A percentile compares a stretch with the other conserved stretches of the same genome.
phyloP scores from a whole-genome alignment of 345 rosid species.

The Camelina sativa region DNA sequence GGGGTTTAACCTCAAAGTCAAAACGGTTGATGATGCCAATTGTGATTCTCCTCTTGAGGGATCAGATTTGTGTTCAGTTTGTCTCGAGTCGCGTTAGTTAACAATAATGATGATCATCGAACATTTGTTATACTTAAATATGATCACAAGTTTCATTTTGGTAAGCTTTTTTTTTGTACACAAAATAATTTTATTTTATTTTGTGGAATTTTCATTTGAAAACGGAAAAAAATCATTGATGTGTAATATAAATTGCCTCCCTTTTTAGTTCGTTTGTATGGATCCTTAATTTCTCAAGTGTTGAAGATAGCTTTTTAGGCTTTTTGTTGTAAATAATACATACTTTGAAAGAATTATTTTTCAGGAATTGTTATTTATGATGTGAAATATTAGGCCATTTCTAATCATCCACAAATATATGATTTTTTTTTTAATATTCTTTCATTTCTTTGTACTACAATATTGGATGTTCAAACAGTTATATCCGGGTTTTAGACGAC shows the following conservation, averaged over 20 bases:
- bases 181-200: background rate
- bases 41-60: background rate
- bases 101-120: background rate
- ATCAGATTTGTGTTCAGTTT: slow-evolving; percentile 9
- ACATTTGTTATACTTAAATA: background rate
- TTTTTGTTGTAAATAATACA: background rate
- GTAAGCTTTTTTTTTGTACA: background rate
- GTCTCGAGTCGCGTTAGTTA: background rate
- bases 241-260: background rate
- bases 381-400: background rate
- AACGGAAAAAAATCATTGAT: background rate
- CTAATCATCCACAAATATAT: too few species aligned
- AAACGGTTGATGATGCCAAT: background rate
- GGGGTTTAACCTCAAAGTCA: background rate
- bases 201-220: background rate
- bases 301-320: too few species aligned
- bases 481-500: too few species aligned
- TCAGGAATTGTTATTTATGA: background rate
- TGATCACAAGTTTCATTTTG: background rate
- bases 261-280: background rate
- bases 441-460: too few species aligned
- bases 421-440: too few species aligned
- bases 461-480: too few species aligned
- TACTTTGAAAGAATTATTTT: background rate
- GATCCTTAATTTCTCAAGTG: background rate